Conservation (phyloP, 2,329 filamentous ascomycete species). For the Neobulgaria alba region DNA sequence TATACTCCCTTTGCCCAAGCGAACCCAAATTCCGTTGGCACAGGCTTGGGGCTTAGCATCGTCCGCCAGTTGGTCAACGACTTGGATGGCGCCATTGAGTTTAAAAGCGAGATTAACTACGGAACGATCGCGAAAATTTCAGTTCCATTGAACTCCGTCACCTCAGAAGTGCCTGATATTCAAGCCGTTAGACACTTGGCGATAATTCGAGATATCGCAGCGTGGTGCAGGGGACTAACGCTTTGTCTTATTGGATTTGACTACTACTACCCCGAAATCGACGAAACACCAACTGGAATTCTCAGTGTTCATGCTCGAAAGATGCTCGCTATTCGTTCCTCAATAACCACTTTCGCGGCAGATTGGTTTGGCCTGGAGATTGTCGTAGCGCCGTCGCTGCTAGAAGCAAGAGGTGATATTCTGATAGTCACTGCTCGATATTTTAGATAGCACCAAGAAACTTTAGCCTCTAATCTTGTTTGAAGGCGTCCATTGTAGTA, state of each 20-base stretch:
- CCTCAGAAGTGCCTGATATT: too few species aligned
- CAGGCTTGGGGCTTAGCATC: constrained; percentile 55
- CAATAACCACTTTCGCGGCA: too few species aligned
- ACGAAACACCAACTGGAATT: too few species aligned
- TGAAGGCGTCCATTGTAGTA: too few species aligned
- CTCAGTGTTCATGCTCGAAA: too few species aligned
- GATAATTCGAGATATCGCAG: constrained; percentile 9
- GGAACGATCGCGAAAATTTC: constrained; percentile 47
- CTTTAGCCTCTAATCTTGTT: too few species aligned
- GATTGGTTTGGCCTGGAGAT: not conserved
- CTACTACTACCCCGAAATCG: too few species aligned
- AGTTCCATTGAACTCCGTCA: constrained; percentile 34
- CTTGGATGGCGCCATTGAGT: constrained; percentile 49
- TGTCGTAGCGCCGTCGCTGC: not conserved
- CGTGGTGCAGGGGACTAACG: constrained; percentile 8
- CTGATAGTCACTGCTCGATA: too few species aligned
- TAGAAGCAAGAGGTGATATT: too few species aligned
- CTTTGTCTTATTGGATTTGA: constrained; percentile 18
- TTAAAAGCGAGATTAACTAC: constrained; percentile 42
- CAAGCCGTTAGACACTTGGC: constrained; percentile 30
- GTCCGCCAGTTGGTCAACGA: constrained; percentile 54
- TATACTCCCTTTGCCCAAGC: constrained; percentile 47
- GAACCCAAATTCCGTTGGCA: constrained; percentile 45
- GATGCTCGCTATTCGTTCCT: too few species aligned
- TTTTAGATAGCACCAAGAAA: too few species aligned